A percentile compares a stretch with the other conserved stretches of the same genome.
These are phyloP conservation scores for Hypholoma sublateritium DNA, from an alignment of 768 basidiomycete genomes.

Conservation along the genomic window DNA sequence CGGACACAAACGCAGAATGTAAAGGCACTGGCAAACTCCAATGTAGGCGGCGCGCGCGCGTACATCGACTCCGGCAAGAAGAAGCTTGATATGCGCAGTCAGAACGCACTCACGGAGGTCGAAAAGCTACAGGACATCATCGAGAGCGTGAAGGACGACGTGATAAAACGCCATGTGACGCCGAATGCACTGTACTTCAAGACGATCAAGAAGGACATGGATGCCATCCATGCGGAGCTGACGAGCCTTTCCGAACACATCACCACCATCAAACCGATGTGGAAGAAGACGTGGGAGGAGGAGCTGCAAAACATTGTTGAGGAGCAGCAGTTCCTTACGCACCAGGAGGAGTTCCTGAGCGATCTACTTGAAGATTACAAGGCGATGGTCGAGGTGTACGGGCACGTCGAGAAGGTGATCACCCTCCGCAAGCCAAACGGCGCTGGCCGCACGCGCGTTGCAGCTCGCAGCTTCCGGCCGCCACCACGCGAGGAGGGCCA, in stretches of 20 bases:
- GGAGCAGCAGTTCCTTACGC: slow-evolving; percentile 91
- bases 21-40: slow-evolving; percentile 78
- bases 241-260: slow-evolving; percentile 82
- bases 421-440: slow-evolving; percentile 55
- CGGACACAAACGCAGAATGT: slow-evolving; percentile 86
- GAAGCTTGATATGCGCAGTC: slow-evolving; percentile 86
- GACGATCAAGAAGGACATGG: slow-evolving; percentile 70
- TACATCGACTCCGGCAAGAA: slow-evolving; percentile 91
- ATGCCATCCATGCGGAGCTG: slow-evolving; percentile 64
- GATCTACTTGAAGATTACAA: slow-evolving; percentile 93
- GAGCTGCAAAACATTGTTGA: slow-evolving; percentile 96
- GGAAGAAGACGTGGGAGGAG: slow-evolving; percentile 99
- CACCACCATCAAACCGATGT: slow-evolving; percentile 88
- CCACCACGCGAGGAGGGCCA: slow-evolving; percentile 68
- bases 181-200: slow-evolving; percentile 76
- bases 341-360: slow-evolving; percentile 88
- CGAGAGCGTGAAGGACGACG: slow-evolving; percentile 88
- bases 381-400: slow-evolving; percentile 82
- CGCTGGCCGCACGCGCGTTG: slow-evolving; percentile 29
- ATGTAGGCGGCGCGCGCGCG: slow-evolving; percentile 82
- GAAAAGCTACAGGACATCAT: slow-evolving; percentile 92
- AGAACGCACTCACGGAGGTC: slow-evolving; percentile 87
- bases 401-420: slow-evolving; percentile 89
- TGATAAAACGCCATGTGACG: slow-evolving; percentile 82
- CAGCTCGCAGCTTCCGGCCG: slow-evolving; percentile 53